phyloP scores from a whole-genome alignment of 164 flowering plant genomes.

The Vitis labrusca region DNA sequence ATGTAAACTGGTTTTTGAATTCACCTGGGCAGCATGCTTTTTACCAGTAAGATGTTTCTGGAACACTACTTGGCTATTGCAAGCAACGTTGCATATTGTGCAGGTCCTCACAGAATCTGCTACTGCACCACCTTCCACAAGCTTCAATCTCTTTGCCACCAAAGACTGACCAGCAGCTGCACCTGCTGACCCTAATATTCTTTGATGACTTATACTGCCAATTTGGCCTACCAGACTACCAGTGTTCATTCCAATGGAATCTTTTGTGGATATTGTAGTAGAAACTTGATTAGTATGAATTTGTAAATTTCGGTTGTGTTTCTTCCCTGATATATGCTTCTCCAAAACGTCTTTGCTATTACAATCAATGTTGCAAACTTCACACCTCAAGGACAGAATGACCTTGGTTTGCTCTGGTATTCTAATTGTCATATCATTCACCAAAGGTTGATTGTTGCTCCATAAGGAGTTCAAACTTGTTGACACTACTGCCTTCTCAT shows the following conservation, averaged over 20 bases:
- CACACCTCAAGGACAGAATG: conserved; percentile 18
- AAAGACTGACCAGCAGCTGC: conserved; percentile 6
- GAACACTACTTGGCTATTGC: conserved; percentile 26
- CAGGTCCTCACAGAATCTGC: conserved; percentile 17
- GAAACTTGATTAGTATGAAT: background rate
- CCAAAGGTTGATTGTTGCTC: conserved; percentile 8
- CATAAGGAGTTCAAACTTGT: conserved; percentile 3
- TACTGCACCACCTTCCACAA: conserved; percentile 14
- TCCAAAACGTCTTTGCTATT: conserved; percentile 18
- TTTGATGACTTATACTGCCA: background rate
- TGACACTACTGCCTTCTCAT: conserved; percentile 4
- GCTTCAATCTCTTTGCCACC: conserved; percentile 11
- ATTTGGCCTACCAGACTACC: background rate
- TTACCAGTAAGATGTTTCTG: conserved; percentile 22
- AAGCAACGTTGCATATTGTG: conserved; percentile 25
- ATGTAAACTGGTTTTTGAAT: background rate
- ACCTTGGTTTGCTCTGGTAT: conserved; percentile 5
- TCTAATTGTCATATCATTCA: background rate
- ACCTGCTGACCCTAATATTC: background rate
- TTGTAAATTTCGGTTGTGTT: conserved; percentile 18
- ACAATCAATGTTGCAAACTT: conserved; percentile 25
- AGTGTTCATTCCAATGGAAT: background rate
- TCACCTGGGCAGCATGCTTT: conserved; percentile 30
- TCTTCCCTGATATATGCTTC: conserved; percentile 20
- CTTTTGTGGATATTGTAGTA: background rate